A percentile compares a stretch with the other conserved stretches of the same genome.
These are phyloP conservation scores for Xylaria sp. DNA, from an alignment of 2,329 filamentous ascomycete genomes.

Conservation along the genomic window DNA sequence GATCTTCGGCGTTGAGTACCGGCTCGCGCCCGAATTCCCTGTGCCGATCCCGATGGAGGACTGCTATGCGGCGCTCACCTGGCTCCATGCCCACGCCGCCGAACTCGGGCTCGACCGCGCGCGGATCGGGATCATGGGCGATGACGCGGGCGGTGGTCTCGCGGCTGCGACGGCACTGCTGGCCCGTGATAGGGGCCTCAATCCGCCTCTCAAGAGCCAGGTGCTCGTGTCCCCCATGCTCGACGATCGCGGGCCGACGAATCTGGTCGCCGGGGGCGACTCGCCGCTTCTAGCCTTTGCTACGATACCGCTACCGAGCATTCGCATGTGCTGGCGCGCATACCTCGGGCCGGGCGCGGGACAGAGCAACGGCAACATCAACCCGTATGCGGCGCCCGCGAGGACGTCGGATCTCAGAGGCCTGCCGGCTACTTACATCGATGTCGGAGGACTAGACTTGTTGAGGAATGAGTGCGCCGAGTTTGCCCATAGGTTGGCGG, in stretches of 20 bases:
- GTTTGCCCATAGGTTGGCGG: conserved; percentile 14
- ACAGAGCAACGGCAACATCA: conserved; percentile 38
- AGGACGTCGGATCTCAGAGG: conserved; percentile 24
- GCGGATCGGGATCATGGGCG: conserved; percentile 63
- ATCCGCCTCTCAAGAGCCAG: conserved; percentile 48
- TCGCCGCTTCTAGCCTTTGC: conserved; percentile 35
- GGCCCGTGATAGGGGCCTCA: conserved; percentile 48
- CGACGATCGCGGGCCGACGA: conserved; percentile 44
- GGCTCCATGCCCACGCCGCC: conserved; percentile 43
- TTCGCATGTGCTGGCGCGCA: conserved; percentile 39
- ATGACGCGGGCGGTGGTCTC: conserved; percentile 65
- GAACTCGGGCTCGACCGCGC: conserved; percentile 54
- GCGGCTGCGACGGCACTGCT: conserved; percentile 62
- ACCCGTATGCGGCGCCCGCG: conserved; percentile 41
- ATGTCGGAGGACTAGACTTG: conserved; percentile 23
- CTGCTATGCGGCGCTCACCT: conserved; percentile 50
- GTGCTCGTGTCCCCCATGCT: conserved; percentile 52
- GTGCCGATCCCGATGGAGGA: conserved; percentile 54
- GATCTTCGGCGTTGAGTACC: conserved; percentile 55
- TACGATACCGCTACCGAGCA: conserved; percentile 26
- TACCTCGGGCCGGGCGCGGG: conserved; percentile 41
- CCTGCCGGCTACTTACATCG: conserved; percentile 22
- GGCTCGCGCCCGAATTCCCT: conserved; percentile 55
- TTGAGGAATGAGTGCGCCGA: conserved; percentile 20
- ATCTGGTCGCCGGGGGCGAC: background rate